Evolutionary conservation across 345 rosid genomes (phyloP), one percentile per base, ranked within the genome.

Genomic region (Kernera saxatilis): DNA sequence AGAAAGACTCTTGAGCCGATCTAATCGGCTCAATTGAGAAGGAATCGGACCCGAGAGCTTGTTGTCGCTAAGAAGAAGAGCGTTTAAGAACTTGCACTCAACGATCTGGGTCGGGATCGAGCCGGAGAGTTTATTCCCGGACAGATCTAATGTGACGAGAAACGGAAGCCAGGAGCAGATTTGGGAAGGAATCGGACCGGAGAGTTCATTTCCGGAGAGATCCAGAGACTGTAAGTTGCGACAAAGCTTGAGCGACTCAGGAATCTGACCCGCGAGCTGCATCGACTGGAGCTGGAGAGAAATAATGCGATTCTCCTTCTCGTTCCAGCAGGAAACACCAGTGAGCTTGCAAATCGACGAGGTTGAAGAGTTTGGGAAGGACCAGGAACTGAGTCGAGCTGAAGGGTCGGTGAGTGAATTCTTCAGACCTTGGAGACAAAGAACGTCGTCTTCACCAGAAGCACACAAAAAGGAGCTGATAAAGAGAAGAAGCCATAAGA

Each of bases 281-380:
- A 88, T 88, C 8, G 75, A 85, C 0, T 74, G 73, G 14, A 93
- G 83, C 72, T 87, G 80, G 2, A 93, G 82, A 21, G 67, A 48
- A 40, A 87, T 48, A 2, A 93, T 73, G 17, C 97, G 86, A 61
- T 86, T 87, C 69, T 90, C 96, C 12, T 70, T 79, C 46, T 81
- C 89, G 69, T 93, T 93, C 98, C 98, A 92, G 70, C 96, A 92
- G 12, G 93, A 41, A 61, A 92, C 95, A 2, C 98, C 97, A 3
- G 76, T 81, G 73, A 90, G 86, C 37, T 79, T 79, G 76, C 98
- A 92, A 10, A 92, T 50, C 56, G 84, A 82, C 0, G 77, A 87
- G 37, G 77, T 63, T 3, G 93, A 71, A 4, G 75, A 45, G 83
- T 84, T 87, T 27, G 79, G 40, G 78, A 85, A 80, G 39, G 75